Evolutionary conservation across 2,329 filamentous ascomycete genomes (phyloP), one percentile per base, ranked within the genome.

Genomic region (Epichloe gansuensis): DNA sequence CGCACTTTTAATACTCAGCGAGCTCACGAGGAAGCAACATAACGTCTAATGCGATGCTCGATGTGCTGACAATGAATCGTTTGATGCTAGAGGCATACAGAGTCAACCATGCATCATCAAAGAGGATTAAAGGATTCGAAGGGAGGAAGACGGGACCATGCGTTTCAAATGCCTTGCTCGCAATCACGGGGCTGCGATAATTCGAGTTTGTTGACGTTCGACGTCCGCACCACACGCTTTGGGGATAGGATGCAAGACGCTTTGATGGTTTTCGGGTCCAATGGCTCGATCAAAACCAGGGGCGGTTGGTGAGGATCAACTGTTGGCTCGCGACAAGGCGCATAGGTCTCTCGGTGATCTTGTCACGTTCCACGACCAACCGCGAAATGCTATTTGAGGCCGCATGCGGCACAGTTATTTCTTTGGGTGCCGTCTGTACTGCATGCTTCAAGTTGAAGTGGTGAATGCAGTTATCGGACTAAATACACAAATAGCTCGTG

Each of bases 401-500:
- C 53, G 56, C 45, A 58, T 57, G 55, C 50, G 58, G 57, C 59
- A 54, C 23, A 43, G 46, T 35, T 41, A 17, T 42, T 7, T 45
- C 39, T 48, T 44, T 55, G 35, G 23, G 23, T 46, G 39, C 41
- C n/a, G 21, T 38, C 23, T 51, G 45, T 39, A 25, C 44, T 44
- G 42, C 43, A 45, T 46, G 11, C 21, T 13, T 23, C 5, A 39
- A 39, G 6, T 34, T 41, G 39, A 35, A 9, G 21, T 46, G 21
- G 35, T 48, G 37, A 38, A 39, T 45, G 35, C 25, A 39, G 23
- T 51, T 34, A 3, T 31, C 35, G 13, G 9, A 41, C 7, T 21
- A 25, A 21, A 46, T 47, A 52, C 50, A 15, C 45, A 57, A 53
- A 54, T 56, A 56, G 56, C 25, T 31, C 42, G 38, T 37, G 50